Evolutionary conservation across 306 rosid species (phyloP), one percentile per base, ranked within the genome.

Genomic region (Morella rubra): DNA sequence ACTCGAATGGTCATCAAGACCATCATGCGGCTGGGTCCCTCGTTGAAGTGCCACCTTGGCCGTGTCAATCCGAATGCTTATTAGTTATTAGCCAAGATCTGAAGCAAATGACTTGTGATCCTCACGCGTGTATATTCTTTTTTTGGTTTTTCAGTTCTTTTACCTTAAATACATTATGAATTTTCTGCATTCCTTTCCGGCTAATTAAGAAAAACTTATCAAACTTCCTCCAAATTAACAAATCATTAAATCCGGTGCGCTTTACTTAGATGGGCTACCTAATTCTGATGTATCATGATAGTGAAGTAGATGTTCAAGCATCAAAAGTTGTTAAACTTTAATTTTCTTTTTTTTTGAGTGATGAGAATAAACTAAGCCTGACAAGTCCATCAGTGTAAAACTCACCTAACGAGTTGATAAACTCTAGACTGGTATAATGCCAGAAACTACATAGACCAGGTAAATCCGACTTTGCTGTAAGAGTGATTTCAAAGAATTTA

Each of bases 21-120:
- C 45, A 75, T 72, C 58, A 47, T 71, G 55, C n/a, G 56, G 55
- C 70, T 37, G 14, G 68, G 2, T 73, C 42, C 37, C 41, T 58
- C 14, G 4, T 20, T 60, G 65, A 55, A n/a, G 19, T 8, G 66
- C 84, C 60, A 76, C 59, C 62, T 71, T 22, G 74, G 41, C 69
- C 81, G 12, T 44, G 46, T 37, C 3, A 32, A 32, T 32, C 37
- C 37, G 37, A 32, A 32, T 32, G 37, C 37, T 32, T 32, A 32
- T 27, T 27, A 1, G 32, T 27, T 27, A 27, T 27, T 27, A 27
- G 32, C 32, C 32, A 27, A 27, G 32, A 1, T 27, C 32, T 27
- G 32, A 27, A 27, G 32, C 18, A 18, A 18, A 18, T 24, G 66
- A 8, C 66, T 60, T 60, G 8, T 27, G 19, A 61, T 5, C 18